Conservation (phyloP, 2,329 filamentous ascomycete species). For the Zalaria obscura region DNA sequence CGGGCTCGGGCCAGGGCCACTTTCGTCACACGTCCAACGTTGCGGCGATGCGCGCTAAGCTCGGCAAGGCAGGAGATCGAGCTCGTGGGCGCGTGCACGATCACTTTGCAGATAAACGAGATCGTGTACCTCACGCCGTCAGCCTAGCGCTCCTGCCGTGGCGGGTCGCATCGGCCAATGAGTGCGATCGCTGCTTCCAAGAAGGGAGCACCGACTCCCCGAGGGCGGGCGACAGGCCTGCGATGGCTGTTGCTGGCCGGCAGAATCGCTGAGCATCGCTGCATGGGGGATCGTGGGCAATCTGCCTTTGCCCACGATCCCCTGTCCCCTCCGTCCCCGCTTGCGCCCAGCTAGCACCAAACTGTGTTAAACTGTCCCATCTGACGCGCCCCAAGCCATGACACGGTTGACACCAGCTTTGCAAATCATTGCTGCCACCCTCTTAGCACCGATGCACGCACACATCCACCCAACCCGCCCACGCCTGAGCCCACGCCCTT, state of each 20-base stretch:
- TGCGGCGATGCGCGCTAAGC: background rate
- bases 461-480: background rate
- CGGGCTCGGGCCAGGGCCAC: too few relatives aligned
- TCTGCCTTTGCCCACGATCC: too few relatives aligned
- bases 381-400: background rate
- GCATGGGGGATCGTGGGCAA: background rate
- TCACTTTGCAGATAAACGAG: constrained; percentile 4
- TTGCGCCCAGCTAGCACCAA: background rate
- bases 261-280: constrained; percentile 3
- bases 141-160: constrained; percentile 3
- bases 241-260: constrained; percentile 1
- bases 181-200: background rate
- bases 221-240: background rate
- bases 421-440: constrained; percentile 4
- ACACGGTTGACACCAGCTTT: constrained; percentile 4
- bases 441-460: constrained; percentile 4
- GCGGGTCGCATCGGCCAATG: constrained; percentile 3
- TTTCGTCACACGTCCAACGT: background rate
- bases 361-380: background rate
- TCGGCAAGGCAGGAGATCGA: constrained; percentile 4
- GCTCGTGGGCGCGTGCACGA: constrained; percentile 1
- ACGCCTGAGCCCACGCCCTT: constrained; percentile 1
- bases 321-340: too few relatives aligned
- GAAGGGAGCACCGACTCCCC: constrained; percentile 2
- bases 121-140: background rate